phyloP scores from a whole-genome alignment of 1,284 basidiomycete genomes.

The Sphagnurus paluster region DNA sequence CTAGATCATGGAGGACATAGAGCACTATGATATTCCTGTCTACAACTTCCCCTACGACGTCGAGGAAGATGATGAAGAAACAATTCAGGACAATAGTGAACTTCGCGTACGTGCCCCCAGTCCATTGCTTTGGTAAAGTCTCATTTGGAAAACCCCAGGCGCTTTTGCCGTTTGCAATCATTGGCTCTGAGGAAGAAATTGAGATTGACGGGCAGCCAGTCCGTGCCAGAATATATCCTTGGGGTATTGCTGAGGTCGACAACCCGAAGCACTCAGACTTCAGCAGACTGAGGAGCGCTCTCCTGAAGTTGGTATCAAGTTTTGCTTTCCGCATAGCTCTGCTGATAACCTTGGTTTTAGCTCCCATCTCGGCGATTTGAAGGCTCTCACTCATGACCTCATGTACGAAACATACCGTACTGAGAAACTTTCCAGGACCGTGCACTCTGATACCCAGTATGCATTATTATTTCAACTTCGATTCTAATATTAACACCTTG shows the following conservation, averaged over 20 bases:
- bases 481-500: slow-evolving; percentile 17
- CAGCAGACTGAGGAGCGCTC: slow-evolving; percentile 84
- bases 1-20: slow-evolving; percentile 99
- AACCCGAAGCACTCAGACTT: slow-evolving; percentile 99
- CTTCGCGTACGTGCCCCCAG: slow-evolving; percentile 63
- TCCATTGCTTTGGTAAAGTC: background rate
- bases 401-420: slow-evolving; percentile 97
- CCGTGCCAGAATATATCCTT: slow-evolving; percentile 93
- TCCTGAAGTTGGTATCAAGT: slow-evolving; percentile 68
- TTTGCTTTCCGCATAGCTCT: background rate
- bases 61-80: slow-evolving; percentile 99
- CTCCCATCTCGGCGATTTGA: slow-evolving; percentile 93
- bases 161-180: slow-evolving; percentile 94
- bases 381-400: slow-evolving; percentile 94
- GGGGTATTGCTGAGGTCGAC: slow-evolving; percentile 98
- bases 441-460: slow-evolving; percentile 82
- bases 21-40: slow-evolving; percentile 96
- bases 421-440: slow-evolving; percentile 94
- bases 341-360: slow-evolving; percentile 38
- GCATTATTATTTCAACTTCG: slow-evolving; percentile 26
- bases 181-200: slow-evolving; percentile 97
- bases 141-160: slow-evolving; percentile 43
- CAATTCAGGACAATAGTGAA: slow-evolving; percentile 96
- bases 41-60: slow-evolving; percentile 99
- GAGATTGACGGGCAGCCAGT: slow-evolving; percentile 90